Evolutionary conservation across 2,329 filamentous ascomycete species (phyloP).

Genomic region (Ophiosphaerella korrae): DNA sequence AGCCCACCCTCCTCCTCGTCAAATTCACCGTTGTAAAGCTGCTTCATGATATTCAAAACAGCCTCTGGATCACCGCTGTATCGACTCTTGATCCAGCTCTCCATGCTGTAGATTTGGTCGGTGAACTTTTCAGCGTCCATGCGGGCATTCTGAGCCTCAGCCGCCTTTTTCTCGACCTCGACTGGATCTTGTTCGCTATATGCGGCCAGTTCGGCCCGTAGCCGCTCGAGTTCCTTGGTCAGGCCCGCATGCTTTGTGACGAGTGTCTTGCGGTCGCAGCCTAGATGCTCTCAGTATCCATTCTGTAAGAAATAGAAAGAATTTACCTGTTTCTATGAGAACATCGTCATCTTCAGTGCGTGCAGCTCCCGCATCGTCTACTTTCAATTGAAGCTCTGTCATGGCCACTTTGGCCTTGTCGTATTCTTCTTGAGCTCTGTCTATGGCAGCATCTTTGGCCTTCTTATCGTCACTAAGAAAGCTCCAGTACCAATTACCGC

Average conservation of each 20-base stretch:
- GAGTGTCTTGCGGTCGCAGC: slow-evolving; percentile 46
- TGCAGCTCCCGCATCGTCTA: slow-evolving; percentile 46
- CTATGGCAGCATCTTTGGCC: slow-evolving; percentile 47
- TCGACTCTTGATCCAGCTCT: slow-evolving; percentile 49
- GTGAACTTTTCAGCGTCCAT: slow-evolving; percentile 46
- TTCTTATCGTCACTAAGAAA: slow-evolving; percentile 65
- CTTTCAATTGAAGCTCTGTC: slow-evolving; percentile 48
- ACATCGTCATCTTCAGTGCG: slow-evolving; percentile 48
- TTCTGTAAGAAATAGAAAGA: background rate
- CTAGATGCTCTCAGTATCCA: slow-evolving; percentile 12
- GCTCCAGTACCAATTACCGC: slow-evolving; percentile 74
- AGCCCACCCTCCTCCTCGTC: slow-evolving; percentile 59
- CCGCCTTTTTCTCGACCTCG: slow-evolving; percentile 50
- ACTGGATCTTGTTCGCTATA: slow-evolving; percentile 55
- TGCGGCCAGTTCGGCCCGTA: slow-evolving; percentile 49
- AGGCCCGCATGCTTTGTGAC: slow-evolving; percentile 43
- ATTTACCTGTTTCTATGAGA: slow-evolving; percentile 38
- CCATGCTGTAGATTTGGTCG: slow-evolving; percentile 54
- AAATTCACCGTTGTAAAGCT: slow-evolving; percentile 60
- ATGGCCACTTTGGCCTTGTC: slow-evolving; percentile 43
- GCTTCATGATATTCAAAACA: slow-evolving; percentile 50
- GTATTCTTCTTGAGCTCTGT: slow-evolving; percentile 45
- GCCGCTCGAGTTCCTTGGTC: slow-evolving; percentile 42
- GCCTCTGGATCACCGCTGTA: slow-evolving; percentile 49
- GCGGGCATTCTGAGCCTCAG: slow-evolving; percentile 35